Conservation (phyloP, 345 rosid genomes). For the Cardamine resedifolia region DNA sequence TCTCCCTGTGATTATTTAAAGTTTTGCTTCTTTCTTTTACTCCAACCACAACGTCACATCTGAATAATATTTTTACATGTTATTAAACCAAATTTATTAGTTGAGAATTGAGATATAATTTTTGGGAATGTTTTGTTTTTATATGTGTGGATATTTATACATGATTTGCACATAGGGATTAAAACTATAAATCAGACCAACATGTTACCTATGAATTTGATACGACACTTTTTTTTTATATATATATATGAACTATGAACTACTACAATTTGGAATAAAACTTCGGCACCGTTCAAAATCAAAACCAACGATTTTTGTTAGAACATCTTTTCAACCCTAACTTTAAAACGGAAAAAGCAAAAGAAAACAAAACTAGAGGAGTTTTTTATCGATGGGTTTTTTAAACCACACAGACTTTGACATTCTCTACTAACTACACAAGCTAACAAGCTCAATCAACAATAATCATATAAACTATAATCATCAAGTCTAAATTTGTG, state of each 20-base stretch:
- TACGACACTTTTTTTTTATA: neutral
- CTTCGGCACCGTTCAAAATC: no score
- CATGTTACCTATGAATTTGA: neutral
- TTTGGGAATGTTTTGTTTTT: neutral
- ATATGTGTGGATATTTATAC: neutral
- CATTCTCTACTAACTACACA: no score
- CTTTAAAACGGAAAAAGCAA: no score
- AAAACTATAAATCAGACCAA: neutral
- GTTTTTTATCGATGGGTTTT: neutral
- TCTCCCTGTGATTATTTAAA: neutral
- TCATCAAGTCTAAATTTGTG: no score
- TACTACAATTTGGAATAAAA: no score
- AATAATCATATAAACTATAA: no score
- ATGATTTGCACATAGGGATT: neutral
- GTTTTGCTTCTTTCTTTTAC: slow-evolving; percentile 4
- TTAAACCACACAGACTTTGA: no score
- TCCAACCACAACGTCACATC: slow-evolving; percentile 1
- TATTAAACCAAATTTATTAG: neutral
- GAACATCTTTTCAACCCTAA: no score
- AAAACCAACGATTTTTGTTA: no score
- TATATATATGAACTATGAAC: no score
- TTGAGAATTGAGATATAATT: neutral
- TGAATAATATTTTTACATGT: neutral
- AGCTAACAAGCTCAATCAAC: no score
- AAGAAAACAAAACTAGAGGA: neutral